Conservation (phyloP, 2,329 filamentous ascomycete species). For the Sclerotinia subarctica region DNA sequence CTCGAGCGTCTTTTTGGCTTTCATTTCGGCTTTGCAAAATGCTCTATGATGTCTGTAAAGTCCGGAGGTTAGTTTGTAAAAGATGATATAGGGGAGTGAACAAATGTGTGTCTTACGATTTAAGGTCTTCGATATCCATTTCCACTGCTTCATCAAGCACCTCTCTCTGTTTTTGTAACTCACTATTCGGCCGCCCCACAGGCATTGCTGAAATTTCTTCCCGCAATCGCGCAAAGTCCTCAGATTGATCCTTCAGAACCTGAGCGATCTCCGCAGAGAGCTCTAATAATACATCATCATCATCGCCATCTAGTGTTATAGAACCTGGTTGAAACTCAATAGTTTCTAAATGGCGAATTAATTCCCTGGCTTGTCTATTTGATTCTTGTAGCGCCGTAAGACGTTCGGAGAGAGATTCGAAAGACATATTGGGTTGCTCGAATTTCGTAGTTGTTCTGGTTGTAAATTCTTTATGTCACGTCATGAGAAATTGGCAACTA, state of each 20-base stretch:
- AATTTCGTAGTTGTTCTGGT: not conserved
- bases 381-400: conserved; percentile 59
- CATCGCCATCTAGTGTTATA: conserved; percentile 46
- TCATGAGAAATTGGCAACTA: conserved; percentile 6
- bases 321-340: conserved; percentile 59
- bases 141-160: conserved; percentile 64
- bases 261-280: conserved; percentile 78
- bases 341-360: conserved; percentile 57
- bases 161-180: conserved; percentile 59
- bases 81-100: not conserved
- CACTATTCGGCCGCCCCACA: conserved; percentile 48
- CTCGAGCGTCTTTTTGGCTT: conserved; percentile 72
- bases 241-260: conserved; percentile 71
- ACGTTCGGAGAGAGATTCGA: conserved; percentile 61
- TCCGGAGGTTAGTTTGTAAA: not conserved
- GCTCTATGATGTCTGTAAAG: conserved; percentile 42
- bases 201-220: conserved; percentile 69
- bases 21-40: conserved; percentile 79
- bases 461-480: not conserved
- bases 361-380: conserved; percentile 53
- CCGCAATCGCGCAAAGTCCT: conserved; percentile 75
- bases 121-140: conserved; percentile 67
- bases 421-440: conserved; percentile 47
- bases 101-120: conserved; percentile 51
- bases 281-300: conserved; percentile 60